Evolutionary conservation across 2,329 filamentous ascomycete species (phyloP).

Genomic region (Pestalotiopsis sp.): DNA sequence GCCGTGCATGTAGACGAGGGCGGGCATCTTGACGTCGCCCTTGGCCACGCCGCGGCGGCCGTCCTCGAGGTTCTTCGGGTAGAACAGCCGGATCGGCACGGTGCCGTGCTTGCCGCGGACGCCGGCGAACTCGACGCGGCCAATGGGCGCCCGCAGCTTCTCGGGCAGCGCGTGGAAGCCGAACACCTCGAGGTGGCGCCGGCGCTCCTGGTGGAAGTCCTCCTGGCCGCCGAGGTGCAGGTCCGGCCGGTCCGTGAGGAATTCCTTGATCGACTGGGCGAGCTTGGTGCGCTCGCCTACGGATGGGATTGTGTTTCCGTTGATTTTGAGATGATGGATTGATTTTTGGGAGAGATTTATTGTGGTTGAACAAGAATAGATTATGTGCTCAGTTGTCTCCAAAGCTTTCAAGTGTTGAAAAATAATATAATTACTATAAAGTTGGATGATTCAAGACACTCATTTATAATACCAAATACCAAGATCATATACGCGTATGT

Average conservation of each 20-base stretch:
- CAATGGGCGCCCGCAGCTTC: constrained; percentile 27
- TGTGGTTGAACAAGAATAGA: no score
- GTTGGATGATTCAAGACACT: no score
- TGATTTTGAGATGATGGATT: not conserved
- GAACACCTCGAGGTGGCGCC: constrained; percentile 28
- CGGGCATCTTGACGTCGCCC: constrained; percentile 22
- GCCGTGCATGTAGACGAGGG: constrained; percentile 39
- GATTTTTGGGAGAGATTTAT: not conserved
- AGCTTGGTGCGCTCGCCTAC: not conserved
- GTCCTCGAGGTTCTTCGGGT: constrained; percentile 22
- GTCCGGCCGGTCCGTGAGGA: constrained; percentile 12
- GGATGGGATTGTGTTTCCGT: not conserved
- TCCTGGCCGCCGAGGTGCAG: constrained; percentile 15
- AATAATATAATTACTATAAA: no score
- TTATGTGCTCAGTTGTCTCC: no score
- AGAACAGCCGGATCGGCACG: constrained; percentile 35
- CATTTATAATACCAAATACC: no score
- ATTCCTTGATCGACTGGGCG: constrained; percentile 13
- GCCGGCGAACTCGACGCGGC: constrained; percentile 33
- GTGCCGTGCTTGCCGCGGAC: constrained; percentile 35
- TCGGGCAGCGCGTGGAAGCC: constrained; percentile 29
- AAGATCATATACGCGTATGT: no score
- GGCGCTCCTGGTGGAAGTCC: constrained; percentile 16
- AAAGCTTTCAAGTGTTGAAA: no score
- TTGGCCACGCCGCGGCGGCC: constrained; percentile 12